phyloP scores from a whole-genome alignment of 2,329 filamentous ascomycete genomes.

The Stagonosporopsis cucurbitacearum region DNA sequence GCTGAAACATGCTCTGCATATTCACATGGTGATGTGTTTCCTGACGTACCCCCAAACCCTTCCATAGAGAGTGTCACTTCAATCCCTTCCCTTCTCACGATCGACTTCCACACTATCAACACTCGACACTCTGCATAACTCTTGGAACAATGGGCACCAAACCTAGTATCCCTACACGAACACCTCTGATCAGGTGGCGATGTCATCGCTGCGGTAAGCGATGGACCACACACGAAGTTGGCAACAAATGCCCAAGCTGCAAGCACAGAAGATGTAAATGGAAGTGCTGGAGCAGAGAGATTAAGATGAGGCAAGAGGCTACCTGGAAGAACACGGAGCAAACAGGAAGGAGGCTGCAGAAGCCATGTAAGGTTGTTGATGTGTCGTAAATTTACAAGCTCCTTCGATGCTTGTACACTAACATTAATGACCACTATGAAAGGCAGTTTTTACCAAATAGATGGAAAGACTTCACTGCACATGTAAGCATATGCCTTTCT shows the following conservation, averaged over 20 bases:
- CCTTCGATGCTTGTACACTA: neutral
- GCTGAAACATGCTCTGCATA: neutral
- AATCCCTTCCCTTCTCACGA: neutral
- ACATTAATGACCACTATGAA: neutral
- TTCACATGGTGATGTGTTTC: neutral
- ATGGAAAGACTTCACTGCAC: neutral
- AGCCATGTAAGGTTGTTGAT: neutral
- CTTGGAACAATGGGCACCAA: neutral
- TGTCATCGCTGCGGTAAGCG: conserved; percentile 5
- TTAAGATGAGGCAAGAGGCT: neutral
- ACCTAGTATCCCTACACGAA: neutral
- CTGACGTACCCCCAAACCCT: neutral
- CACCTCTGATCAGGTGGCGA: neutral
- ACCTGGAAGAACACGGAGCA: neutral
- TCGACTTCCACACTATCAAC: neutral
- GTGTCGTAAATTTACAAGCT: neutral
- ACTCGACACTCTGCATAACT: neutral
- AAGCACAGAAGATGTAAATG: neutral
- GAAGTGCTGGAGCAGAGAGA: conserved; percentile 1
- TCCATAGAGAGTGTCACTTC: neutral
- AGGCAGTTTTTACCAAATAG: neutral
- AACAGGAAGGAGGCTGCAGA: neutral
- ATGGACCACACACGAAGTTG: conserved; percentile 1
- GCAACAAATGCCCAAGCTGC: conserved; percentile 3
- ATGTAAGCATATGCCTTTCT: neutral